phyloP scores from a whole-genome alignment of 805 yeast genomes.

The Candida andamanensis region DNA sequence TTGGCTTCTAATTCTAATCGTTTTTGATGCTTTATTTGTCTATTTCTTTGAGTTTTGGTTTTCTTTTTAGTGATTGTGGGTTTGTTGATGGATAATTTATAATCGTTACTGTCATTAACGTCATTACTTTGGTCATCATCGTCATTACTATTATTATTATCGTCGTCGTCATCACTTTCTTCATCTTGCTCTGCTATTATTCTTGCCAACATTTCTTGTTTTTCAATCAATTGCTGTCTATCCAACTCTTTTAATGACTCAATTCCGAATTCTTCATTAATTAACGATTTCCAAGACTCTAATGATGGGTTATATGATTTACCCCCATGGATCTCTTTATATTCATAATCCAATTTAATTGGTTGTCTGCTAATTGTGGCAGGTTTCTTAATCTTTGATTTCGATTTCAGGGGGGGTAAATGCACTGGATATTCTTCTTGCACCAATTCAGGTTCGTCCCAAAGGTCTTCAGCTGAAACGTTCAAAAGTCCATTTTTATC shows the following conservation, averaged over 20 bases:
- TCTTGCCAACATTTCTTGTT: constrained; percentile 57
- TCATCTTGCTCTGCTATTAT: constrained; percentile 56
- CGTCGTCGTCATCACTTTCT: constrained; percentile 34
- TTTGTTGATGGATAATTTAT: constrained; percentile 62
- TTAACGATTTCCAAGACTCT: constrained; percentile 73
- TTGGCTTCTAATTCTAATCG: constrained; percentile 50
- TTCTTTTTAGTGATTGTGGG: constrained; percentile 67
- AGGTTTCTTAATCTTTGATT: constrained; percentile 26
- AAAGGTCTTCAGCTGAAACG: constrained; percentile 52
- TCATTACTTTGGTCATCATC: constrained; percentile 37
- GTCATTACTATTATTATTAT: constrained; percentile 40
- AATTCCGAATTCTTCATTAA: constrained; percentile 57
- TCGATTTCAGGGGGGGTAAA: constrained; percentile 39
- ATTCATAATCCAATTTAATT: constrained; percentile 42
- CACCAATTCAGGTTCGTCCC: constrained; percentile 45
- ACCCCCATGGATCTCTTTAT: constrained; percentile 62
- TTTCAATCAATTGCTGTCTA: constrained; percentile 55
- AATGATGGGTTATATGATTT: constrained; percentile 89
- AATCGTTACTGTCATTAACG: constrained; percentile 25
- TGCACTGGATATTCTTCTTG: constrained; percentile 5
- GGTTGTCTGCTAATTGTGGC: constrained; percentile 34
- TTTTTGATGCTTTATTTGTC: constrained; percentile 57
- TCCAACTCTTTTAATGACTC: constrained; percentile 67
- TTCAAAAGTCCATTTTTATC: constrained; percentile 59
- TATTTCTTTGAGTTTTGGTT: constrained; percentile 74